A percentile compares a stretch with the other conserved stretches of the same genome.
These are phyloP conservation scores for Stephanodiscus triporus DNA, from an alignment of 108 stramenopile species.

Conservation along the genomic window DNA sequence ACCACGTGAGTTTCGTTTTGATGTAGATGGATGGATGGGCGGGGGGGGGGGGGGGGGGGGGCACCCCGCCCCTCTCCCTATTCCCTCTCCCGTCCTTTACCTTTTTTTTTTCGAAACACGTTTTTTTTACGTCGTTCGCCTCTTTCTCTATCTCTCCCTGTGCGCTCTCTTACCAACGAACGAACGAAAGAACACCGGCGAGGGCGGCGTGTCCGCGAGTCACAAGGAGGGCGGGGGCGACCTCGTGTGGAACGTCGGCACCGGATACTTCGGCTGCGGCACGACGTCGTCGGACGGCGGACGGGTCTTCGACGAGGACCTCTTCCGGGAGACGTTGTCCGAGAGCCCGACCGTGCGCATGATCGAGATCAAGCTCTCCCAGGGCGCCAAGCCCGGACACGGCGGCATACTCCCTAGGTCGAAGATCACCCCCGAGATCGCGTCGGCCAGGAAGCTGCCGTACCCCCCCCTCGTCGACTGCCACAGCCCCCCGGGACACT, in stretches of 20 bases:
- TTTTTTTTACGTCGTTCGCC: neutral
- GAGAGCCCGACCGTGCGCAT: constrained; percentile 61
- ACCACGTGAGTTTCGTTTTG: constrained; percentile 54
- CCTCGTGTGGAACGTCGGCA: constrained; percentile 92
- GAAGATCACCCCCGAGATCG: constrained; percentile 82
- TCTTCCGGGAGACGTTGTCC: constrained; percentile 61
- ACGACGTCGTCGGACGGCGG: constrained; percentile 36
- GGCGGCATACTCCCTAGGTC: constrained; percentile 85
- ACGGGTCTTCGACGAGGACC: constrained; percentile 66
- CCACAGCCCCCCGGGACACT: constrained; percentile 78
- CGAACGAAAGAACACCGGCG: constrained; percentile 74
- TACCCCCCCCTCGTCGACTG: constrained; percentile 71
- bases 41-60: neutral
- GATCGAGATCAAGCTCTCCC: constrained; percentile 91
- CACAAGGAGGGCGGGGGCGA: constrained; percentile 79
- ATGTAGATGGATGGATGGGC: no score
- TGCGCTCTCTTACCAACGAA: neutral
- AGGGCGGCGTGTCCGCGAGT: constrained; percentile 76
- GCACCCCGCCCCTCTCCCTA: no score
- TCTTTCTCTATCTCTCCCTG: neutral
- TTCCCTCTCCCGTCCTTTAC: neutral
- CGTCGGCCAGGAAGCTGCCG: constrained; percentile 76
- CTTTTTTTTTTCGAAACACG: neutral
- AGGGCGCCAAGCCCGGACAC: constrained; percentile 92
- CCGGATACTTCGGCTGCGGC: constrained; percentile 91